Base-by-base conservation (phyloP, 1,284 basidiomycete genomes). In the Apiotrichum akiyoshidainum region DNA sequence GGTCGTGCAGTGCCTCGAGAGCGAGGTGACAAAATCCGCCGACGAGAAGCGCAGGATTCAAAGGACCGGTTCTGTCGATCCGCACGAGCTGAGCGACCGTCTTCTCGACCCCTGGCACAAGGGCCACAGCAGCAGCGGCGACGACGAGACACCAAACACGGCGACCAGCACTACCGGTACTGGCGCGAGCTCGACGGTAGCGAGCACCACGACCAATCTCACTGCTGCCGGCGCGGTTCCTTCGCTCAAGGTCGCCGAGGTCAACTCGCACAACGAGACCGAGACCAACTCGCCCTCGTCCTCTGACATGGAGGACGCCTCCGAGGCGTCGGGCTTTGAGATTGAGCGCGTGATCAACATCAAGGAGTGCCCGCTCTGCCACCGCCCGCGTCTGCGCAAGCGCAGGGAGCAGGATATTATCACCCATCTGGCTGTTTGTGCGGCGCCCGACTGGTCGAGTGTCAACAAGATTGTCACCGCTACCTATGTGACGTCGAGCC, bases 401-500 rank as follows among this genome's bases (percentile, higher is more conserved):
- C 93, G 92, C 73, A 90, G 86, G 1, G 95, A 98, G 77, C 83
- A 92, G 65, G 94, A 96, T 73, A 96, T 97, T 67, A 82, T 96
- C 55, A 94, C 92, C 21, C 91, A 94, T 74, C 79, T 99, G 33
- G 94, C 94, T 1, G 86, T 97, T 5, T 99, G 95, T 70, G 93
- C 93, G 10, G 92, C 88, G 59, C 84, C 87, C 67, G 94, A 98
- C 74, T 97, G 93, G 92, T 85, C 84, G 37, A 84, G 88, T 57
- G 88, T 98, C 31, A 88, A 96, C 70, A 78, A 86, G 63, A 90
- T 96, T 63, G 86, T 94, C 34, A 92, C 94, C 17, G 87, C 88
- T n/a, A 95, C 93, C 71, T 99, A 92, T 68, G 94, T 98, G 2
- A 99, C 95, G 0, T 89, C 90, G 16, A 87, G 84, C 65, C 95